phyloP scores from a whole-genome alignment of 140 eudicot genomes.

The Anethum foeniculum region DNA sequence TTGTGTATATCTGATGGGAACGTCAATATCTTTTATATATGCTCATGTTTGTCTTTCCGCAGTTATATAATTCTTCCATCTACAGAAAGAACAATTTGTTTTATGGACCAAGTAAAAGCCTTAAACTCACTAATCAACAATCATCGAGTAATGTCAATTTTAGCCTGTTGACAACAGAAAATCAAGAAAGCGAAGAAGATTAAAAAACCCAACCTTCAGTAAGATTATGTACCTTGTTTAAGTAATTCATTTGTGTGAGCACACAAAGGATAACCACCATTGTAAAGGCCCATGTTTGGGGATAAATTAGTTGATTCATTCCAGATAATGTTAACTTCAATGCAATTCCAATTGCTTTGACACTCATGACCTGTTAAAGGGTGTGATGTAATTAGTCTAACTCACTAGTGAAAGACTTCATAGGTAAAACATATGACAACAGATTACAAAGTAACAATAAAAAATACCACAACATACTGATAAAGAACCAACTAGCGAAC shows the following conservation, averaged over 20 bases:
- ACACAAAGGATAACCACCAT: conserved; percentile 57
- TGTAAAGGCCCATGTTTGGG: conserved; percentile 94
- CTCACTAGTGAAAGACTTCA: not conserved
- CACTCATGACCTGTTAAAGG: conserved; percentile 86
- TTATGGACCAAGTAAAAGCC: not conserved
- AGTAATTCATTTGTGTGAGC: conserved; percentile 85
- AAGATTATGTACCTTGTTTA: conserved; percentile 60
- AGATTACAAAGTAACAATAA: conserved; percentile 6
- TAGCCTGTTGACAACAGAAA: not conserved
- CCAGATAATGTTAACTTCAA: conserved; percentile 93
- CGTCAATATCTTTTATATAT: too few relatives aligned
- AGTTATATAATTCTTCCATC: not conserved
- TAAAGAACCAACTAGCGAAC: conserved; percentile 90
- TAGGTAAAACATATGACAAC: not conserved
- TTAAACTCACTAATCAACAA: not conserved
- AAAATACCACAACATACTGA: conserved; percentile 56
- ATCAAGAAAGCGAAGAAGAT: not conserved
- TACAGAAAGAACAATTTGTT: not conserved
- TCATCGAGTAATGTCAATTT: not conserved
- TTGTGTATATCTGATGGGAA: not conserved
- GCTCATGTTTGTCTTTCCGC: not conserved
- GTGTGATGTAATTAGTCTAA: not conserved
- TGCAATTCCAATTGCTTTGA: conserved; percentile 97
- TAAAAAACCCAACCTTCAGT: not conserved
- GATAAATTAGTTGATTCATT: conserved; percentile 78